phyloP scores from a whole-genome alignment of 805 yeast species.

The Candida silvatica region DNA sequence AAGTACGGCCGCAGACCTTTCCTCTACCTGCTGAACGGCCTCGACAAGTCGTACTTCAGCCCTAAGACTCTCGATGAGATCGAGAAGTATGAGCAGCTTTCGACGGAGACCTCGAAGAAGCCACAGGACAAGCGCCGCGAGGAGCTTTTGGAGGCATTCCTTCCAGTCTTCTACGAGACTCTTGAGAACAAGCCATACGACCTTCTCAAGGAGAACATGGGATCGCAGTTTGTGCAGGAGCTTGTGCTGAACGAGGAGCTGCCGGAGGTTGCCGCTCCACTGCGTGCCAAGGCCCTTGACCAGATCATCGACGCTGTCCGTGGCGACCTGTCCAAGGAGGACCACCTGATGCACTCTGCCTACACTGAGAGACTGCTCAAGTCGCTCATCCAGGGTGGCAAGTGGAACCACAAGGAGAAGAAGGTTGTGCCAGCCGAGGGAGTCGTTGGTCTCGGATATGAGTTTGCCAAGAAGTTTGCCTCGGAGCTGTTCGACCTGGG shows the following conservation, averaged over 20 bases:
- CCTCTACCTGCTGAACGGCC: slow-evolving; percentile 68
- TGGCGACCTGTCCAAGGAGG: slow-evolving; percentile 60
- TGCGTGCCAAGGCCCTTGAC: slow-evolving; percentile 39
- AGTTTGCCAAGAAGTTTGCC: slow-evolving; percentile 45
- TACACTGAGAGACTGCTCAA: slow-evolving; percentile 69
- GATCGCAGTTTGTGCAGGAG: slow-evolving; percentile 79
- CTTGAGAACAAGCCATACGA: slow-evolving; percentile 41
- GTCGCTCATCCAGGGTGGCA: slow-evolving; percentile 76
- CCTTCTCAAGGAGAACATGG: slow-evolving; percentile 60
- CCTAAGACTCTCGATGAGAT: slow-evolving; percentile 59
- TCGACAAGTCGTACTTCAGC: slow-evolving; percentile 74
- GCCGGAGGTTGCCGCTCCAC: slow-evolving; percentile 23
- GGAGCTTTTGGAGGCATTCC: slow-evolving; percentile 58
- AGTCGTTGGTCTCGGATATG: slow-evolving; percentile 45
- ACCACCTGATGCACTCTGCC: slow-evolving; percentile 62
- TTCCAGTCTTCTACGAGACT: slow-evolving; percentile 55
- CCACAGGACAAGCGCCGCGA: slow-evolving; percentile 66
- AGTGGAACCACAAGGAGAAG: slow-evolving; percentile 62
- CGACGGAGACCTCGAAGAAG: slow-evolving; percentile 73
- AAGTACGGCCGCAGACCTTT: slow-evolving; percentile 87
- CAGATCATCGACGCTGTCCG: slow-evolving; percentile 49
- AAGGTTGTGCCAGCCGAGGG: slow-evolving; percentile 33
- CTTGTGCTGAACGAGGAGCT: slow-evolving; percentile 41
- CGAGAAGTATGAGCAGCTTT: slow-evolving; percentile 48
- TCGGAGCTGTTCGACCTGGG: slow-evolving; percentile 39